phyloP scores from a whole-genome alignment of 176 grass and related monocot species.

The Triticum timopheevii region DNA sequence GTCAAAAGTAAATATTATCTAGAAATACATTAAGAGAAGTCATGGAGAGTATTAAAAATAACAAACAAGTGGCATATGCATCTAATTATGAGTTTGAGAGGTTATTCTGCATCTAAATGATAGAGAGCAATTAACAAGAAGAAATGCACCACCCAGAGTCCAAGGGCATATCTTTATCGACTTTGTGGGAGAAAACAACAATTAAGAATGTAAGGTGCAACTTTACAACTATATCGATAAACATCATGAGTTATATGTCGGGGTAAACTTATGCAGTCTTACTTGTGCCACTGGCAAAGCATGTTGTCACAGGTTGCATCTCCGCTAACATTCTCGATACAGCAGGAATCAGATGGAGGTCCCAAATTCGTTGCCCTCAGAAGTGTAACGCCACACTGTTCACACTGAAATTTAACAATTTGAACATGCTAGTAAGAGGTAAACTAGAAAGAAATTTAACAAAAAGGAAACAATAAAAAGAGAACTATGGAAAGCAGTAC shows the following conservation, averaged over 20 bases:
- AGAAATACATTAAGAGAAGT: background rate
- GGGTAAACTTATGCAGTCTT: constrained; percentile 26
- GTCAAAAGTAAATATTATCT: constrained; percentile 22
- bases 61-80: background rate
- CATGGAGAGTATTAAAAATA: background rate
- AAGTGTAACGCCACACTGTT: constrained; percentile 46
- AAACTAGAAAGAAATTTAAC: background rate
- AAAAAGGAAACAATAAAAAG: background rate
- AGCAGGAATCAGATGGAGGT: constrained; percentile 57
- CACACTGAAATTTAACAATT: constrained; percentile 52
- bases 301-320: constrained; percentile 43
- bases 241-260: background rate
- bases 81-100: constrained; percentile 3
- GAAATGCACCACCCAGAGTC: background rate
- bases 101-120: constrained; percentile 3
- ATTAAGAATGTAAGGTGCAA: background rate
- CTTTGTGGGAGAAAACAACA: background rate
- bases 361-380: constrained; percentile 27
- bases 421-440: constrained; percentile 21
- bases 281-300: constrained; percentile 75
- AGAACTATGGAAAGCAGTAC: constrained; percentile 37
- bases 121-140: background rate
- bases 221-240: background rate
- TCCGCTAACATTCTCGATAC: constrained; percentile 43
- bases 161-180: background rate